Conservation (phyloP, 129 eudicot genomes). For the Flaveria robusta region DNA sequence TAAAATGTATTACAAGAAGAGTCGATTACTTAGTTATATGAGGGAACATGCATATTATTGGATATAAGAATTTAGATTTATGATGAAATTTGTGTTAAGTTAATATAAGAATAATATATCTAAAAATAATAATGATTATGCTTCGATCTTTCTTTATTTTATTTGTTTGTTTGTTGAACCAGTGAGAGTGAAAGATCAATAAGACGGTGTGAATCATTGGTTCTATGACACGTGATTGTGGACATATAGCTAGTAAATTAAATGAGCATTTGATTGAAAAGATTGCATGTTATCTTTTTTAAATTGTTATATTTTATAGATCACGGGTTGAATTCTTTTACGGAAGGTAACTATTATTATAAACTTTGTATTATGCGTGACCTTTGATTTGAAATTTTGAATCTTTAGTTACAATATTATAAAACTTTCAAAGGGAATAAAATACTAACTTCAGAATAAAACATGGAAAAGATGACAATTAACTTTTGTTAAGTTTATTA, state of each 20-base stretch:
- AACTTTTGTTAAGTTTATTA: slow-evolving; percentile 13
- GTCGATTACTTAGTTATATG: background rate
- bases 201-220: background rate
- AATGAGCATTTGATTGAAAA: slow-evolving; percentile 19
- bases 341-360: slow-evolving; percentile 10
- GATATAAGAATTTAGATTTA: background rate
- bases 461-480: slow-evolving; percentile 39
- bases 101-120: background rate
- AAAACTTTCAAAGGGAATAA: background rate
- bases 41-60: background rate
- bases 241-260: background rate
- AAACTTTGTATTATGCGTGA: slow-evolving; percentile 5
- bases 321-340: slow-evolving; percentile 18
- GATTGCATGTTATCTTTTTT: slow-evolving; percentile 2
- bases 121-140: background rate
- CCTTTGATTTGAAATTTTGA: slow-evolving; percentile 18
- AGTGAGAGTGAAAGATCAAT: slow-evolving; percentile 6
- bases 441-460: slow-evolving; percentile 30
- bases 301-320: slow-evolving; percentile 13
- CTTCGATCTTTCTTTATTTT: background rate
- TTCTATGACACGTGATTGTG: slow-evolving; percentile 27
- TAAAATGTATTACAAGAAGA: background rate
- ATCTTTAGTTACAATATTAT: background rate
- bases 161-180: background rate
- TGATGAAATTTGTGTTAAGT: background rate